Base-by-base conservation (phyloP, 345 rosid species). In the Populus ilicifolia region DNA sequence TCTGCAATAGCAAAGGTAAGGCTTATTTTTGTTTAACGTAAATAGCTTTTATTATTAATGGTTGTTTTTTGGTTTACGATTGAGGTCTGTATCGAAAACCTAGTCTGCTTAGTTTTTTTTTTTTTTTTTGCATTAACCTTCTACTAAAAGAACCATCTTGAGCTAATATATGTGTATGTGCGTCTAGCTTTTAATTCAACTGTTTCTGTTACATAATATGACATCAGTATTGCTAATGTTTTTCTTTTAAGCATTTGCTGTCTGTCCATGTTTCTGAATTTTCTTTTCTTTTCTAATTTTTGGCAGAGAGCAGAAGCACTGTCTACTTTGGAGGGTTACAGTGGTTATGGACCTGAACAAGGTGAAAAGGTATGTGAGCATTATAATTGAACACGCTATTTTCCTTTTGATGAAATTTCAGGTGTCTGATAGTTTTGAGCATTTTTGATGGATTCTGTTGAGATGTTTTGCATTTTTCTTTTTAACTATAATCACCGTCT, bases 291-390 rank as follows among this genome's bases (percentile, higher is more conserved):
- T 23, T 79, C 21, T 41, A 25, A 25, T 54, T 73, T 71, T 39
- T 79, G 80, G 44, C 93, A 96, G 98, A 91, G 88, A 86, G 86
- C 97, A 75, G 74, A 74, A 79, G 97, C 82, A 48, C 73, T 96
- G 82, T 93, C 99, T 48, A 96, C 98, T 17, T 35, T 80, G 77
- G 93, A 90, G 83, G 97, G 98, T 61, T 96, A 96, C 77, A 93
- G 96, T 84, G 98, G 98, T 36, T 96, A 96, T 74, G 99, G 98
- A 77, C 88, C 91, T 66, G 99, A 96, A 83, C 99, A 96, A 86
- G 99, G 99, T 83, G 94, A 91, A 89, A 92, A 87, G 77, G 99
- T 93, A 84, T 43, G 90, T 74, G 18, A 8, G n/a, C 44, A 74
- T 59, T 50, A 30, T 46, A 69, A 41, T n/a, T 43, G 52, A 13